phyloP scores from a whole-genome alignment of 2,329 filamentous ascomycete species.

The Colletotrichum euphorbiae region DNA sequence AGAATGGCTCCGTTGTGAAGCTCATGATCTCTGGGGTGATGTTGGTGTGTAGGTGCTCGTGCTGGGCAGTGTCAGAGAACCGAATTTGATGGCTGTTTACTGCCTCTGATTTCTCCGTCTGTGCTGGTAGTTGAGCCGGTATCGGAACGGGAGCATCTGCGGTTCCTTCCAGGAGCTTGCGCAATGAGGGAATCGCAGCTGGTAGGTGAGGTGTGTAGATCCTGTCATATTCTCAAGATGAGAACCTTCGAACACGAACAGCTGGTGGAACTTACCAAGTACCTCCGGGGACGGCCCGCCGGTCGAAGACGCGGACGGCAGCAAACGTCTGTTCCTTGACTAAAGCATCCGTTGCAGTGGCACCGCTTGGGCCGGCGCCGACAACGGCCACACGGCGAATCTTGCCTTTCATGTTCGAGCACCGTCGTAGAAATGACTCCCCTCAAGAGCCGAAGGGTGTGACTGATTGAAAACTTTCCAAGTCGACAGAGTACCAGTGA shows the following conservation, averaged over 20 bases:
- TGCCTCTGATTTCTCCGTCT: slow-evolving; percentile 50
- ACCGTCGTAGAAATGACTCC: not conserved
- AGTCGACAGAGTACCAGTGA: too few relatives aligned
- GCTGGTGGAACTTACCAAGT: slow-evolving; percentile 58
- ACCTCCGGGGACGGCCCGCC: slow-evolving; percentile 65
- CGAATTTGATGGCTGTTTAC: slow-evolving; percentile 54
- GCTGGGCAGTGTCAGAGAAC: slow-evolving; percentile 65
- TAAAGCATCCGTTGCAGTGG: slow-evolving; percentile 68
- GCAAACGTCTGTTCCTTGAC: slow-evolving; percentile 67
- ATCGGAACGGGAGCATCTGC: slow-evolving; percentile 57
- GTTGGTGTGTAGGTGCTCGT: slow-evolving; percentile 70
- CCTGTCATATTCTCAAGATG: slow-evolving; percentile 30
- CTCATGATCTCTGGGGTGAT: slow-evolving; percentile 67
- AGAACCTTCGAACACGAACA: not conserved
- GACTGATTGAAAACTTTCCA: too few relatives aligned
- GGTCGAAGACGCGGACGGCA: slow-evolving; percentile 67
- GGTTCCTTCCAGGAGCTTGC: slow-evolving; percentile 53
- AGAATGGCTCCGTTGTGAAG: slow-evolving; percentile 64
- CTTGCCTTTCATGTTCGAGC: not conserved
- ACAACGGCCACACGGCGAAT: slow-evolving; percentile 62
- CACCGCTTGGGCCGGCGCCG: slow-evolving; percentile 67
- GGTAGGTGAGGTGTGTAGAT: slow-evolving; percentile 51
- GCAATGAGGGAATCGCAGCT: slow-evolving; percentile 45
- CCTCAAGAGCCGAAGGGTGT: too few relatives aligned
- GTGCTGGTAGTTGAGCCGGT: slow-evolving; percentile 56